Evolutionary conservation across 192 early-diverging fungal species (phyloP).

Genomic region (Rhizophagus clarus): DNA sequence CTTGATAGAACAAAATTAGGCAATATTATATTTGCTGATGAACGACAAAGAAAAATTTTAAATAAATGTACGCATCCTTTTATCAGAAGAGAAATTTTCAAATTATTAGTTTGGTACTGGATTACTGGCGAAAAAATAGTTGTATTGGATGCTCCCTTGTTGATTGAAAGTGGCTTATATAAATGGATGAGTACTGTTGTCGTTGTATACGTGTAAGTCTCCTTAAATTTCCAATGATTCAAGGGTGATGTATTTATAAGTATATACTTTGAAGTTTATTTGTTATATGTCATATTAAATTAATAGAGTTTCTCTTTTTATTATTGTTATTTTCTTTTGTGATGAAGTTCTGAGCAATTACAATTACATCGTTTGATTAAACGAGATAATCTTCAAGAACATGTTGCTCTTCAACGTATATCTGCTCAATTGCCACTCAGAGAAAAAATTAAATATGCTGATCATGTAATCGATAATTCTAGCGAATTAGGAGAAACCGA

Average conservation of each 20-base stretch:
- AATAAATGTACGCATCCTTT: conserved; percentile 89
- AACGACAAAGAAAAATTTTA: conserved; percentile 66
- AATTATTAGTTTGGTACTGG: conserved; percentile 67
- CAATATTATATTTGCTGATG: conserved; percentile 76
- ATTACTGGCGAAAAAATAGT: conserved; percentile 67
- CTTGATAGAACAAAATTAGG: conserved; percentile 81
- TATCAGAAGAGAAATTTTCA: conserved; percentile 81
- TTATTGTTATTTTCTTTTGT: not conserved
- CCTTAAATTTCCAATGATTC: too few species aligned
- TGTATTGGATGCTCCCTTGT: conserved; percentile 90
- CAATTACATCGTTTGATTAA: conserved; percentile 76
- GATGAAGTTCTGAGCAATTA: conserved; percentile 61
- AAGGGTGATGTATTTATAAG: too few species aligned
- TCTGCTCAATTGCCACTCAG: conserved; percentile 81
- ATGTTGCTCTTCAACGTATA: conserved; percentile 69
- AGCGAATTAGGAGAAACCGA: conserved; percentile 44
- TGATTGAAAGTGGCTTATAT: conserved; percentile 84
- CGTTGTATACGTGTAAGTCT: conserved; percentile 87
- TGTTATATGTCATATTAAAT: not conserved
- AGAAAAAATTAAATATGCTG: conserved; percentile 75
- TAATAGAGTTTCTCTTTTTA: not conserved
- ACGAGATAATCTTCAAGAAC: conserved; percentile 70
- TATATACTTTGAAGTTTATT: not conserved
- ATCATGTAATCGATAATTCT: conserved; percentile 87
- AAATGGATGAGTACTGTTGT: conserved; percentile 68